Evolutionary conservation across 345 rosid genomes (phyloP).

Genomic region (Carallia pectinifolia): DNA sequence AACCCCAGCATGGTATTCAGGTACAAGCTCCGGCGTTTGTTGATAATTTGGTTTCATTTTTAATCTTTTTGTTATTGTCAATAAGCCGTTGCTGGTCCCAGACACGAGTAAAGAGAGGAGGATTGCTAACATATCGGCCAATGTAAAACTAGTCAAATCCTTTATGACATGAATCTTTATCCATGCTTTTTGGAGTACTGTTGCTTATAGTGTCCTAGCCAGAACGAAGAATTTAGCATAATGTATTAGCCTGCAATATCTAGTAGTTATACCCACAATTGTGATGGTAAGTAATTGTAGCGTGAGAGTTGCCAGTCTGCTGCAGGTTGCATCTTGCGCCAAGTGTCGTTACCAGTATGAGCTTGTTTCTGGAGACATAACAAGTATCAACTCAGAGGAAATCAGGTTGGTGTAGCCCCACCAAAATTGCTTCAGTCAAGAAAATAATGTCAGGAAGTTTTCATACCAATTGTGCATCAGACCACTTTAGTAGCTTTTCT

Average conservation of each 20-base stretch:
- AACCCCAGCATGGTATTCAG: slow-evolving; percentile 91
- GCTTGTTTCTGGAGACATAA: slow-evolving; percentile 85
- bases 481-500: neutral
- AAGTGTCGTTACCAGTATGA: slow-evolving; percentile 89
- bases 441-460: neutral
- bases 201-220: no score
- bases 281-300: neutral
- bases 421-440: slow-evolving; percentile 14
- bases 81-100: no score
- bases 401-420: slow-evolving; percentile 62
- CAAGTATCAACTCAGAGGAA: slow-evolving; percentile 75
- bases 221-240: no score
- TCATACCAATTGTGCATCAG: neutral
- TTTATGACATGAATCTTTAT: no score
- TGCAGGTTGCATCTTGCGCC: slow-evolving; percentile 82
- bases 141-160: no score
- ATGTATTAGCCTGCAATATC: no score
- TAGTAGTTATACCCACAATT: no score
- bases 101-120: no score
- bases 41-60: neutral
- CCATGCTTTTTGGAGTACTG: no score
- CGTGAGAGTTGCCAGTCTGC: slow-evolving; percentile 5
- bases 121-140: no score
- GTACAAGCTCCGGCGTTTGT: slow-evolving; percentile 28
- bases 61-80: neutral